phyloP scores from a whole-genome alignment of 139 green algal species.

The Nannochloris sp. region DNA sequence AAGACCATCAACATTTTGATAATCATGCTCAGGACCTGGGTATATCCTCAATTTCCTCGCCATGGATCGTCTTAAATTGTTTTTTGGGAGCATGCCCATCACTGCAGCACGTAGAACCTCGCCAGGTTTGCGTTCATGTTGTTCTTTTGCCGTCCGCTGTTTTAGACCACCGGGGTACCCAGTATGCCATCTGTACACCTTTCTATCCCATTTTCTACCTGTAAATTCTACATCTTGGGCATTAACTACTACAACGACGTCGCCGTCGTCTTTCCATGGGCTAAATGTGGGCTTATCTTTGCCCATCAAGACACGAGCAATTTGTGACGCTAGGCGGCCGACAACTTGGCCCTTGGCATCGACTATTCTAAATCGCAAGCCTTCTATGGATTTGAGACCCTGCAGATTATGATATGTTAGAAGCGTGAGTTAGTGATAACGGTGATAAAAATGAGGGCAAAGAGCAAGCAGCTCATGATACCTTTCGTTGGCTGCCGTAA shows the following conservation, averaged over 20 bases:
- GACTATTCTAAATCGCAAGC: conserved; percentile 61
- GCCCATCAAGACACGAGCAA: conserved; percentile 61
- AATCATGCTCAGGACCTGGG: conserved; percentile 58
- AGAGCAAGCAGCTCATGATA: no score
- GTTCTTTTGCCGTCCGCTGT: conserved; percentile 49
- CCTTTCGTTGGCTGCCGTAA: no score
- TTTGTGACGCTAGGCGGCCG: conserved; percentile 64
- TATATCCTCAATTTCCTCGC: conserved; percentile 78
- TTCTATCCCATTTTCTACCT: conserved; percentile 78
- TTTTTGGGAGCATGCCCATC: conserved; percentile 85
- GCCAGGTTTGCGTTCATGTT: conserved; percentile 54
- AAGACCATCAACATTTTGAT: conserved; percentile 33
- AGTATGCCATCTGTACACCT: conserved; percentile 85
- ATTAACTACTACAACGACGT: conserved; percentile 84
- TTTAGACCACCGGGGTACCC: conserved; percentile 78
- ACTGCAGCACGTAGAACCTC: conserved; percentile 64
- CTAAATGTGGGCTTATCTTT: conserved; percentile 86
- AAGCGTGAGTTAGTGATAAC: no score
- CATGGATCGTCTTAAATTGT: conserved; percentile 59
- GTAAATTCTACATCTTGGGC: conserved; percentile 73
- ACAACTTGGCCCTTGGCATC: conserved; percentile 82
- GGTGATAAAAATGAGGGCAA: no score
- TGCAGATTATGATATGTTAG: no score
- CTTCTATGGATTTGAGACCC: no score
- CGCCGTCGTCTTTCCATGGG: conserved; percentile 60